Conservation (phyloP, 495 filamentous ascomycete species). For the Penicillium paradoxum region DNA sequence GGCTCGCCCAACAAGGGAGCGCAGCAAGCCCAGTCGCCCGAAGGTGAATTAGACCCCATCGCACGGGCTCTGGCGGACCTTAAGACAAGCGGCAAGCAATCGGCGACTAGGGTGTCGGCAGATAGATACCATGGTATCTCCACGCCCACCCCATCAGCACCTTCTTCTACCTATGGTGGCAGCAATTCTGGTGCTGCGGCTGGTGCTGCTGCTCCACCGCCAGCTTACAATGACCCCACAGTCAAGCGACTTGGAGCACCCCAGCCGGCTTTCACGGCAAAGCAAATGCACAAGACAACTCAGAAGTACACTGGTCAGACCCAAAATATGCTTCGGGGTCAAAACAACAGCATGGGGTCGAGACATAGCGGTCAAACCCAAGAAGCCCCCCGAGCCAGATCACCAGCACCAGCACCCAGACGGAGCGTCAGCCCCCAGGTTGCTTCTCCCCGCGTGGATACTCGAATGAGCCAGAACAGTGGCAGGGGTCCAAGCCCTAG, state of each 20-base stretch:
- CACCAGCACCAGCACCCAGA: conserved; percentile 49
- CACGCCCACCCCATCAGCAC: conserved; percentile 63
- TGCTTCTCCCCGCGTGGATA: conserved; percentile 30
- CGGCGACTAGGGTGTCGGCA: conserved; percentile 75
- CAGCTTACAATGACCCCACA: conserved; percentile 72
- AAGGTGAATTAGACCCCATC: conserved; percentile 75
- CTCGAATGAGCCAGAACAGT: conserved; percentile 39
- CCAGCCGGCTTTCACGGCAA: conserved; percentile 83
- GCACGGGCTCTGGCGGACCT: conserved; percentile 88
- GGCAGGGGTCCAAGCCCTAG: conserved; percentile 31
- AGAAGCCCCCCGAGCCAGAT: conserved; percentile 42
- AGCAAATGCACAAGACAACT: conserved; percentile 89
- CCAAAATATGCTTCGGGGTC: conserved; percentile 68
- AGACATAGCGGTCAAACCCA: conserved; percentile 26
- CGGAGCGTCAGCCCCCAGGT: conserved; percentile 52
- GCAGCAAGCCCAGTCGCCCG: conserved; percentile 27
- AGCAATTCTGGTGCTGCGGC: conserved; percentile 40
- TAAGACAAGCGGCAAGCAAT: conserved; percentile 76
- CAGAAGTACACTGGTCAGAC: conserved; percentile 81
- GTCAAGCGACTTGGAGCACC: conserved; percentile 81
- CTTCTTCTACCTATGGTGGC: conserved; percentile 55
- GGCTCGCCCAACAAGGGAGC: conserved; percentile 31
- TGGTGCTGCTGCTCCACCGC: conserved; percentile 58
- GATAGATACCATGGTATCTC: conserved; percentile 85
- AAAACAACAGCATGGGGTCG: conserved; percentile 27